Evolutionary conservation across 73 alveolate species (phyloP), one percentile per base, ranked within the genome.

Genomic region (Tetrahymena malaccensis): DNA sequence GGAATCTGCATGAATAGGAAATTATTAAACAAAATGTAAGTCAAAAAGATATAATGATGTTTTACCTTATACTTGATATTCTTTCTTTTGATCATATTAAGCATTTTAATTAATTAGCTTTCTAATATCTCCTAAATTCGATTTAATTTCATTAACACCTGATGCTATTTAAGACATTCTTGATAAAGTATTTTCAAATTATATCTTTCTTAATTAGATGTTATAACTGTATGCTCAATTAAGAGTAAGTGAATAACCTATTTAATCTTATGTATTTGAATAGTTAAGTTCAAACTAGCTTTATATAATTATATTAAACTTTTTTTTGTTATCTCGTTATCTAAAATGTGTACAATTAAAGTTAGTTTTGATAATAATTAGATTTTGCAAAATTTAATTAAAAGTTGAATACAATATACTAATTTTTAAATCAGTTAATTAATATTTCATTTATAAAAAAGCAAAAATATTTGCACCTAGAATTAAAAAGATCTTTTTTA

Each of bases 11-110:
- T 21, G 16, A 15, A 2, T 10, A 50, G 13, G 16, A 1, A 40
- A 15, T 50, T 1, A 50, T 1, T 27, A 50, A 50, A 50, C 0
- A 50, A 13, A 50, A 21, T 21, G 27, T 0, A 98, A 98, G 38
- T 84, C 25, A 27, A 94, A 85, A 38, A 55, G 21, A 70, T 22
- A 31, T 70, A 34, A 11, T 5, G 5, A 22, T 27, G 37, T 4
- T 19, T 22, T 70, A 70, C 89, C 89, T 70, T 70, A n/a, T 27
- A 97, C 95, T 34, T 96, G 43, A 85, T 97, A 97, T 84, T 97
- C 98, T 85, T 96, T 97, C 44, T 95, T 97, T 93, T 97, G 31
- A 70, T 70, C 89, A 70, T 70, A 70, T 70, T 70, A n/a, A 70
- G 89, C 89, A 11, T 70, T 70, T 31, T 70, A 70, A 27, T 70